Evolutionary conservation across 2,329 filamentous ascomycete species (phyloP), one percentile per base, ranked within the genome.

Genomic region (Neophaeococcomyces mojaviensis): DNA sequence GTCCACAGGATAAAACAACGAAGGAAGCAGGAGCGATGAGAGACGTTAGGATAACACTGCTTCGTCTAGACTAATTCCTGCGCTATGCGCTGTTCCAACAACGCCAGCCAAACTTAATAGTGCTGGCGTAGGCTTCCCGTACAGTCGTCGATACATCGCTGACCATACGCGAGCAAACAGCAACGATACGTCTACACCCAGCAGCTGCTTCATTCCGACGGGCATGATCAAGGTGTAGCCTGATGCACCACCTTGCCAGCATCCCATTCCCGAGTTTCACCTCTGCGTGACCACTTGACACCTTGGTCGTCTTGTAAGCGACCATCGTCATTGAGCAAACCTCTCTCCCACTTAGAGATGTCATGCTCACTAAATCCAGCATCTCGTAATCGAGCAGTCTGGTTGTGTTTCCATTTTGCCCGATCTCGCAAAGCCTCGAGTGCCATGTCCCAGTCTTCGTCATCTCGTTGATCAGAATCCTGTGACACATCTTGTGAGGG

Each of bases 351-450:
- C 52, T 80, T 81, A 56, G 75, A 72, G 48, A 95, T 78, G 57
- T 88, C 78, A 3, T 80, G 77, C 13, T 88, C 84, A 1, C 78
- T 79, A 59, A 94, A 94, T 0, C 88, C 89, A 0, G 86, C 88
- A 16, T 78, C 78, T 28, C 80, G 80, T 49, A 96, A 67, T 48
- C 88, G 72, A 43, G 88, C 82, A 5, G 85, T 85, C 24, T 88
- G 86, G 55, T 82, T 79, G 52, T 81, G 74, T 58, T 79, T 81
- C 79, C 85, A 88, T 54, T 81, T 82, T 54, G 86, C 78, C n/a
- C 87, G 79, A 61, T 94, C 88, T 32, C 84, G 77, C 46, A 87
- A 73, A 3, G 82, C 81, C 64, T 94, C 88, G 1, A 92, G 70
- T 1, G 85, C 81, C 56, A 86, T 78, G 36, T 86, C 84, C 88